phyloP scores from a whole-genome alignment of 306 rosid species.

The Geum urbanum region DNA sequence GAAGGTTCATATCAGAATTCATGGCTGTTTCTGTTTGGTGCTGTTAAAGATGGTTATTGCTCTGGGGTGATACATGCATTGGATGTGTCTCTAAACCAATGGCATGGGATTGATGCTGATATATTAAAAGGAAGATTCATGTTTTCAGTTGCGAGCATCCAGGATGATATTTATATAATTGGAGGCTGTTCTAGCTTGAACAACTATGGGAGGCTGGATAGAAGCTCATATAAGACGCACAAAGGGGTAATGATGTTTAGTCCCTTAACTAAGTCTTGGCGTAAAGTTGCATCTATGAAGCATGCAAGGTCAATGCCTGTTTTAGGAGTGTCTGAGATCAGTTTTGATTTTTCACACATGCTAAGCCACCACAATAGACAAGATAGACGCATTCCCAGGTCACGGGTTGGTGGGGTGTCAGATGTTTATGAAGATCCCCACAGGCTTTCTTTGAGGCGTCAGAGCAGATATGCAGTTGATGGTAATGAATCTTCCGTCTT shows the following conservation, averaged over 20 bases:
- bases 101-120: slow-evolving; percentile 82
- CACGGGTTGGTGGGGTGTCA: slow-evolving; percentile 73
- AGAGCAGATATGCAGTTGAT: slow-evolving; percentile 50
- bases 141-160: slow-evolving; percentile 77
- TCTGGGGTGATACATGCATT: slow-evolving; percentile 88
- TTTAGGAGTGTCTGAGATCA: slow-evolving; percentile 73
- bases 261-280: slow-evolving; percentile 90
- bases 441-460: slow-evolving; percentile 84
- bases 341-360: slow-evolving; percentile 52
- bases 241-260: slow-evolving; percentile 80
- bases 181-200: slow-evolving; percentile 98
- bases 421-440: slow-evolving; percentile 99
- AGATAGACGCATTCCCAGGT: slow-evolving; percentile 71
- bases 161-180: slow-evolving; percentile 74
- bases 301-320: slow-evolving; percentile 81
- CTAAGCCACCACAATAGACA: slow-evolving; percentile 66
- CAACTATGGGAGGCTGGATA: slow-evolving; percentile 81
- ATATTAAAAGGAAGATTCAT: slow-evolving; percentile 86
- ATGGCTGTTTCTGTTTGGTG: slow-evolving; percentile 91
- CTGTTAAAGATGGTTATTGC: slow-evolving; percentile 88
- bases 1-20: slow-evolving; percentile 81
- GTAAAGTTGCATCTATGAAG: slow-evolving; percentile 83
- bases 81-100: slow-evolving; percentile 70
- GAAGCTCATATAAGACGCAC: slow-evolving; percentile 91
- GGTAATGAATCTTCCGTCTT: slow-evolving; percentile 54